These are phyloP conservation scores for Piloderma croceum DNA, from an alignment of 768 basidiomycete genomes.

Conservation along the genomic window DNA sequence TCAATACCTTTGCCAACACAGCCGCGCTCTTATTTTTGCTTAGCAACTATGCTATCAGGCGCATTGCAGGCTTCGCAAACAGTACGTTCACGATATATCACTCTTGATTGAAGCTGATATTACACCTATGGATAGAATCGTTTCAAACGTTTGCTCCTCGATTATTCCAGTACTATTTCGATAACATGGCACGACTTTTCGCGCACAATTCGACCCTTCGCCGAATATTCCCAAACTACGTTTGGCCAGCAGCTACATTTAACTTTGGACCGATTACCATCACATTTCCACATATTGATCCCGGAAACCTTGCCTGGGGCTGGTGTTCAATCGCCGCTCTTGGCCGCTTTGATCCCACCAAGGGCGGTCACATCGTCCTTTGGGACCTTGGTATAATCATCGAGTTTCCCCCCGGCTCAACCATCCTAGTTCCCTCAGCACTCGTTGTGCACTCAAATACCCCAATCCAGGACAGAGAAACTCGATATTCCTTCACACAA, in stretches of 20 bases:
- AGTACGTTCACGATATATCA: constrained; percentile 9
- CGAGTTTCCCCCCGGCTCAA: constrained; percentile 19
- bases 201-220: constrained; percentile 6
- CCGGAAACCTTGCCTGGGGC: constrained; percentile 19
- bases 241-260: constrained; percentile 22
- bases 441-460: constrained; percentile 18
- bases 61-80: constrained; percentile 17
- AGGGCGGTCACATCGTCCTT: constrained; percentile 24
- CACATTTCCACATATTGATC: constrained; percentile 18
- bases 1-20: neutral
- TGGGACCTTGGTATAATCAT: constrained; percentile 19
- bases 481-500: constrained; percentile 20
- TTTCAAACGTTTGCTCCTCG: constrained; percentile 21
- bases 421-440: constrained; percentile 19
- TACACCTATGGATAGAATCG: constrained; percentile 10
- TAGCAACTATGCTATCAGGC: constrained; percentile 5
- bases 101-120: no score
- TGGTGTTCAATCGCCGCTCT: constrained; percentile 24
- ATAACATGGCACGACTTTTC: constrained; percentile 7
- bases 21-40: neutral
- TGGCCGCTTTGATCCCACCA: constrained; percentile 18
- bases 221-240: constrained; percentile 15
- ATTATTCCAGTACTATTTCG: constrained; percentile 14
- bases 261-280: constrained; percentile 23
- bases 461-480: constrained; percentile 13